phyloP scores from a whole-genome alignment of 257 asterid species.

The Asclepias syriaca region DNA sequence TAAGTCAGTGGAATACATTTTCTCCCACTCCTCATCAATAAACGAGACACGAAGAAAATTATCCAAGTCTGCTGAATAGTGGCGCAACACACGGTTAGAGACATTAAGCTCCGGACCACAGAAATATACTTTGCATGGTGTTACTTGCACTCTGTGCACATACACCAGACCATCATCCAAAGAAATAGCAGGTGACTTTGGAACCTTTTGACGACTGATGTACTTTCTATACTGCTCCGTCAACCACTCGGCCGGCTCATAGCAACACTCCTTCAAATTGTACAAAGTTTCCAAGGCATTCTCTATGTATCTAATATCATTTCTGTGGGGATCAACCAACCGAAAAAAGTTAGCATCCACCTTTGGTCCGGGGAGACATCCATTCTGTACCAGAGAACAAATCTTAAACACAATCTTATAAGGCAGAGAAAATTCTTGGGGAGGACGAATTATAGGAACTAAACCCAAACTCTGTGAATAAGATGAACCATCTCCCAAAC shows the following conservation, averaged over 20 bases:
- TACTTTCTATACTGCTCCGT: conserved; percentile 42
- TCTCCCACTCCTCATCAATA: conserved; percentile 83
- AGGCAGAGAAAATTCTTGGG: conserved; percentile 35
- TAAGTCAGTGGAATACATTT: conserved; percentile 58
- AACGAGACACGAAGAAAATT: conserved; percentile 88
- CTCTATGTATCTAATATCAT: conserved; percentile 40
- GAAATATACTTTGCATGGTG: conserved; percentile 79
- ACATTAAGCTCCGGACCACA: conserved; percentile 73
- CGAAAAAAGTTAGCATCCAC: conserved; percentile 42
- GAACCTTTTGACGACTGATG: conserved; percentile 26
- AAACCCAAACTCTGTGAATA: too few relatives aligned
- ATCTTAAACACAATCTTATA: conserved; percentile 55
- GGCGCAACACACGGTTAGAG: conserved; percentile 80
- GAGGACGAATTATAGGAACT: too few relatives aligned
- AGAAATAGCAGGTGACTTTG: conserved; percentile 50
- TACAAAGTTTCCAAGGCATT: conserved; percentile 62
- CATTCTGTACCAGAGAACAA: conserved; percentile 67
- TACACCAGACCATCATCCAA: conserved; percentile 75
- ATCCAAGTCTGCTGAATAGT: conserved; percentile 40
- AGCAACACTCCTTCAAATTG: conserved; percentile 69
- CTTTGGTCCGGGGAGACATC: conserved; percentile 74
- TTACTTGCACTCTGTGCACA: conserved; percentile 75
- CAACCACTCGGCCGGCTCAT: conserved; percentile 72
- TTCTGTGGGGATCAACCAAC: conserved; percentile 41
- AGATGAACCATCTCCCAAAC: conserved; percentile 16